These are phyloP conservation scores for Beauveria varroae DNA, from an alignment of 2,329 filamentous ascomycete species.

Conservation along the genomic window DNA sequence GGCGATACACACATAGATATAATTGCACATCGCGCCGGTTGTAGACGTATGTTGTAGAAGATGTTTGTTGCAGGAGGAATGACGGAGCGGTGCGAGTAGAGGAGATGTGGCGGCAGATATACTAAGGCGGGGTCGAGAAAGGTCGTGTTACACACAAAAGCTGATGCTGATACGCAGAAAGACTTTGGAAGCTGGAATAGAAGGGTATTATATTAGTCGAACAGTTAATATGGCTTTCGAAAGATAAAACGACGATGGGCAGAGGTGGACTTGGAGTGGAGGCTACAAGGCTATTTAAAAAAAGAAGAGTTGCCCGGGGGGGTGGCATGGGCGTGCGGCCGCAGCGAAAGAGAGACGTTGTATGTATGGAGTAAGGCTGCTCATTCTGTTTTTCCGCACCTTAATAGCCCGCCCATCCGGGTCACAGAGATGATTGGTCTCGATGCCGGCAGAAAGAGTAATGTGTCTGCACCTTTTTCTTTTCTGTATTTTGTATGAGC, in stretches of 20 bases:
- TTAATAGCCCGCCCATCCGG: background rate
- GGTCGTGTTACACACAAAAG: background rate
- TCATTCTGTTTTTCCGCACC: background rate
- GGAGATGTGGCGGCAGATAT: background rate
- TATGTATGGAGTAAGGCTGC: background rate
- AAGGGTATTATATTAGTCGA: background rate
- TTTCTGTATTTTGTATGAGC: background rate
- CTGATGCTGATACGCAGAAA: background rate
- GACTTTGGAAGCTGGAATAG: background rate
- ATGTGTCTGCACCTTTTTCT: background rate
- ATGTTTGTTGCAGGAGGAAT: background rate
- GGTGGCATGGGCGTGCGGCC: background rate
- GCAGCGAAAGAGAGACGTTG: background rate
- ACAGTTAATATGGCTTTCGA: background rate
- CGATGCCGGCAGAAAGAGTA: background rate
- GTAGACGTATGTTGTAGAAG: background rate
- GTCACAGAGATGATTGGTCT: conserved; percentile 6
- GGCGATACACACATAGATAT: conserved; percentile 35
- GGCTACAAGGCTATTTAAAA: conserved; percentile 8
- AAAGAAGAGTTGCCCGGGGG: background rate
- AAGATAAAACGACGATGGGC: background rate
- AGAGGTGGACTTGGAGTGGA: background rate
- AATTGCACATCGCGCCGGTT: conserved; percentile 39
- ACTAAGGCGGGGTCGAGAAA: background rate
- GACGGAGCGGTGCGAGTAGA: background rate